These are phyloP conservation scores for Rhynchosporium secalis DNA, from an alignment of 2,329 filamentous ascomycete species.

Conservation along the genomic window DNA sequence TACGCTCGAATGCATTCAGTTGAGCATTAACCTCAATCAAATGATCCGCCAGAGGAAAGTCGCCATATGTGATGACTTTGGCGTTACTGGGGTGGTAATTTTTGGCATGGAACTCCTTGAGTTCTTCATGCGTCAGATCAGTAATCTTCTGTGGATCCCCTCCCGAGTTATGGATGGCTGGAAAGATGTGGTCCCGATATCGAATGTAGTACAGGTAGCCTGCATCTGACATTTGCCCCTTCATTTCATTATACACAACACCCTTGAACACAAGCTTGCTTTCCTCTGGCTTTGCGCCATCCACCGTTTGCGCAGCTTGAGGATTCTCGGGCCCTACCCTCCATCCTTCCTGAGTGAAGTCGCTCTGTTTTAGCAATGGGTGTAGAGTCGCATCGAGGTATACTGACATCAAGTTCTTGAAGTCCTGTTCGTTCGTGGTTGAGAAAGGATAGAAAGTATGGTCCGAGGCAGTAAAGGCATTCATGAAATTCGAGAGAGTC, in stretches of 20 bases:
- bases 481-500: slow-evolving; percentile 99
- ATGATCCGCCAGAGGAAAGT: slow-evolving; percentile 83
- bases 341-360: slow-evolving; percentile 98
- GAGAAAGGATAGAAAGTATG: slow-evolving; percentile 98
- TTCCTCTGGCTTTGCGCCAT: slow-evolving; percentile 51
- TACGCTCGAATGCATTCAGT: slow-evolving; percentile 71
- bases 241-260: slow-evolving; percentile 99
- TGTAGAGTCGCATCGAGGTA: slow-evolving; percentile 94
- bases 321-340: slow-evolving; percentile 91
- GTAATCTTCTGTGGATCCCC: slow-evolving; percentile 97
- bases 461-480: slow-evolving; percentile 93
- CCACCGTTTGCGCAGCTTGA: slow-evolving; percentile 45
- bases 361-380: slow-evolving; percentile 83
- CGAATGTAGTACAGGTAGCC: slow-evolving; percentile 94
- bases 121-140: slow-evolving; percentile 86
- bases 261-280: slow-evolving; percentile 89
- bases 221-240: slow-evolving; percentile 97
- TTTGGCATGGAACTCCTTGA: slow-evolving; percentile 83
- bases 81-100: slow-evolving; percentile 98
- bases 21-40: slow-evolving; percentile 75
- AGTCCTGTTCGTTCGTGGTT: slow-evolving; percentile 93
- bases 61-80: slow-evolving; percentile 92
- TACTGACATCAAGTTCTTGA: slow-evolving; percentile 92
- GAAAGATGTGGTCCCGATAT: slow-evolving; percentile 93
- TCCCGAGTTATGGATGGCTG: slow-evolving; percentile 92